These are phyloP conservation scores for Aureobasidium zeae DNA, from an alignment of 2,329 filamentous ascomycete species.

Conservation along the genomic window DNA sequence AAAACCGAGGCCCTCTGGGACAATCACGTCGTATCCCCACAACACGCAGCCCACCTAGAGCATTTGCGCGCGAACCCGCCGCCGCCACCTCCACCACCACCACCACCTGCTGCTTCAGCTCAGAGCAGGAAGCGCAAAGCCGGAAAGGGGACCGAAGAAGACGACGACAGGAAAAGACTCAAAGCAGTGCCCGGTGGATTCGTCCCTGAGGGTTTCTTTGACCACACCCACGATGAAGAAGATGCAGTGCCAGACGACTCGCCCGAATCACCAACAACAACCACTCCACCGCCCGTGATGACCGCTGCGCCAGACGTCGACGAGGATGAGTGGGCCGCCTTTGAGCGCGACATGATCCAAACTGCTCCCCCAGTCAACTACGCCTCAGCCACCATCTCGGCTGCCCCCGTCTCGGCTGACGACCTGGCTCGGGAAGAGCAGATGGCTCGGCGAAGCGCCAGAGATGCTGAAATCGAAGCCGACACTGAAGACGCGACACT, in stretches of 20 bases:
- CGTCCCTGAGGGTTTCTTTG: conserved; percentile 14
- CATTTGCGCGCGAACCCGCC: conserved; percentile 25
- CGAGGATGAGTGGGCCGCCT: conserved; percentile 78
- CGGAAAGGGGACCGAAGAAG: conserved; percentile 17
- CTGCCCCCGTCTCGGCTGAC: conserved; percentile 38
- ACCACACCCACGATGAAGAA: conserved; percentile 25
- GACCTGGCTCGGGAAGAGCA: conserved; percentile 38
- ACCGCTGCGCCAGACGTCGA: conserved; percentile 37
- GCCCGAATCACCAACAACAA: neutral
- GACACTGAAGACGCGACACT: conserved; percentile 41
- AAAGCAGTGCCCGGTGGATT: conserved; percentile 14
- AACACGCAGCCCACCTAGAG: conserved; percentile 35
- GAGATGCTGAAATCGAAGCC: conserved; percentile 38
- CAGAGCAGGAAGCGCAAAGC: conserved; percentile 48
- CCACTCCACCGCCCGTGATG: neutral
- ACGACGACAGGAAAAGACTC: conserved; percentile 18
- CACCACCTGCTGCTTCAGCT: neutral
- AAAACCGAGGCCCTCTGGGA: conserved; percentile 62
- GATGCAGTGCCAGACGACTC: neutral
- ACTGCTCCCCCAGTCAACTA: conserved; percentile 21
- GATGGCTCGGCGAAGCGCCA: conserved; percentile 33
- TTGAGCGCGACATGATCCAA: conserved; percentile 67
- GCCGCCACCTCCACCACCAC: too few relatives aligned
- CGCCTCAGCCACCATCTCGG: conserved; percentile 34
- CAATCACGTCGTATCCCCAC: conserved; percentile 46